Conservation (phyloP, 2,329 filamentous ascomycete genomes). For the Aspergillus udagawae region DNA sequence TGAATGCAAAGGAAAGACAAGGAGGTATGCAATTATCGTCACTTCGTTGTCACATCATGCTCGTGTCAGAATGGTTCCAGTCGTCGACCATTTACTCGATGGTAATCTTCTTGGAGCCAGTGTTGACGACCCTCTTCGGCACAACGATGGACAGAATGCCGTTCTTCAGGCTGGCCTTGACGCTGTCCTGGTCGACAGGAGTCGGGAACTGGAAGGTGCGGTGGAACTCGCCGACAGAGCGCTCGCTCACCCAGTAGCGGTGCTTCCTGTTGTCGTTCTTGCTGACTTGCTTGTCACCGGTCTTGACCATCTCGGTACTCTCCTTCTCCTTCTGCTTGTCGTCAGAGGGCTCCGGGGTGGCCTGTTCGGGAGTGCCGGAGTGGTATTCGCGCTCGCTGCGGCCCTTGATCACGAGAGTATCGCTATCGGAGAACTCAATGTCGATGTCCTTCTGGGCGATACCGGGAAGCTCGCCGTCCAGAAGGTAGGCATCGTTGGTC, state of each 20-base stretch:
- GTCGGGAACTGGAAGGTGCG: slow-evolving; percentile 57
- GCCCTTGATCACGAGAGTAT: slow-evolving; percentile 46
- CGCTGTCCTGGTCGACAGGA: slow-evolving; percentile 56
- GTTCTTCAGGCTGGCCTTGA: slow-evolving; percentile 59
- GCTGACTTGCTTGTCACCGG: slow-evolving; percentile 21
- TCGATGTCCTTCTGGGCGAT: slow-evolving; percentile 45
- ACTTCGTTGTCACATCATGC: neutral
- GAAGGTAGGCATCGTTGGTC: slow-evolving; percentile 40
- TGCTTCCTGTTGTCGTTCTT: slow-evolving; percentile 23
- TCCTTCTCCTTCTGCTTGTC: slow-evolving; percentile 20
- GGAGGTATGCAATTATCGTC: neutral
- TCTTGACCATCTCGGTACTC: slow-evolving; percentile 26
- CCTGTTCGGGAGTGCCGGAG: slow-evolving; percentile 40
- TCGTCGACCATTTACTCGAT: slow-evolving; percentile 46
- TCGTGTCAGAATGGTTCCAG: slow-evolving; percentile 1
- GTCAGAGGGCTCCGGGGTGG: slow-evolving; percentile 38
- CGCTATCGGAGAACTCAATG: slow-evolving; percentile 46
- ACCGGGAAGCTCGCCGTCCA: slow-evolving; percentile 49
- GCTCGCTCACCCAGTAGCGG: slow-evolving; percentile 59
- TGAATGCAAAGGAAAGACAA: neutral
- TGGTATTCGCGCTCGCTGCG: slow-evolving; percentile 37
- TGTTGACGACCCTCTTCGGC: slow-evolving; percentile 49
- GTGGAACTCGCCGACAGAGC: slow-evolving; percentile 56
- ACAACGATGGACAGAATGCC: slow-evolving; percentile 56
- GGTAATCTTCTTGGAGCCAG: slow-evolving; percentile 50